These are phyloP conservation scores for Mycena capillaripes DNA, from an alignment of 768 basidiomycete genomes.

Conservation along the genomic window DNA sequence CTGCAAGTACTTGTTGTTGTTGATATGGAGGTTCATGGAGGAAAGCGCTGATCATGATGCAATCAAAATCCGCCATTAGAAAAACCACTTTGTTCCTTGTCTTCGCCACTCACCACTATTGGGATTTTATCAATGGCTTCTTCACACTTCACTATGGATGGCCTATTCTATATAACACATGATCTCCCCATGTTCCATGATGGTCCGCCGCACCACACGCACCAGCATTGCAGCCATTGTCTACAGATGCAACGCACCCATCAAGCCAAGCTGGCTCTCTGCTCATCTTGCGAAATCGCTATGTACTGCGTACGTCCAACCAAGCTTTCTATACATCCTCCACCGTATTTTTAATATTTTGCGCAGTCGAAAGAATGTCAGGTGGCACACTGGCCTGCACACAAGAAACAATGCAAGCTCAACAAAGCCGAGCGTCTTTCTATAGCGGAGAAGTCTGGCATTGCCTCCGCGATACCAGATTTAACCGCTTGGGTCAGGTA, in stretches of 20 bases:
- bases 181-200: background rate
- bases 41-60: no score
- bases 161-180: no score
- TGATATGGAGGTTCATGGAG: no score
- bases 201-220: background rate
- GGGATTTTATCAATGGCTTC: no score
- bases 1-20: no score
- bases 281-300: background rate
- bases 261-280: background rate
- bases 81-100: no score
- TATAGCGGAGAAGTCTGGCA: background rate
- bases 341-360: no score
- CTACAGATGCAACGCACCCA: background rate
- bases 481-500: conserved; percentile 1
- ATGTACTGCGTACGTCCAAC: conserved; percentile 8
- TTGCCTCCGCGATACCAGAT: background rate
- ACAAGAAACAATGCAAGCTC: background rate
- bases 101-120: no score
- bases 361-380: conserved; percentile 23
- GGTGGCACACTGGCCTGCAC: conserved; percentile 13
- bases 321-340: no score
- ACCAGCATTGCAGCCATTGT: background rate
- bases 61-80: no score
- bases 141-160: no score
- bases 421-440: background rate